Evolutionary conservation across 495 filamentous ascomycete species (phyloP), one percentile per base, ranked within the genome.

Genomic region (Trichoderma erinaceum): DNA sequence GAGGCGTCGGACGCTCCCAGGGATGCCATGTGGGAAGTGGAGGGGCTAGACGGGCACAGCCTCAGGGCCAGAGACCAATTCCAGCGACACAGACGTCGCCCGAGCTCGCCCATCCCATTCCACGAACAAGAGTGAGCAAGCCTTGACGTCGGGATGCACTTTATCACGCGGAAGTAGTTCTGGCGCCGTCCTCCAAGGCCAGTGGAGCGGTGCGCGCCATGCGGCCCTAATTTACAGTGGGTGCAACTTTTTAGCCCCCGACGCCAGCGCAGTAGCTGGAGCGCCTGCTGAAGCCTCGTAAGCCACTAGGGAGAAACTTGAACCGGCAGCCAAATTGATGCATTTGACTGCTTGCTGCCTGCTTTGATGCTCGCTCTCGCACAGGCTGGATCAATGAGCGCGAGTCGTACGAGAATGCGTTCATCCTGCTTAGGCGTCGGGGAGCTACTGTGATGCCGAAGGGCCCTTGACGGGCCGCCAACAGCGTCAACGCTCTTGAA

Each of bases 1-100:
- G 48, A 52, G 48, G 48, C 48, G 48, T n/a, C 21, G 48, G 44
- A 18, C 15, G 44, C 44, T 7, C 44, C 44, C 44, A 48, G 10
- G 48, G 48, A 52, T 52, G 48, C 48, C 48, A 52, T 52, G 48
- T 52, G 48, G 48, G 18, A 35, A 52, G 48, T 52, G 48, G 48
- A 52, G 48, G n/a, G 48, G 48, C 48, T 52, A 52, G 43, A 11
- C 12, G 18, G 12, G 18, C 43, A 46, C 43, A 46, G 43, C 43
- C 43, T 46, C 13, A 46, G 43, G 18, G 3, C 43, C 43, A 46
- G 43, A 15, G 12, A 18, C 43, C 43, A 46, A 16, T 46, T 46
- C 35, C 35, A 38, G 35, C 35, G 35, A 38, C 35, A 38, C 35
- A 38, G 35, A 38, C 35, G 35, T 38, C 35, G 35, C 35, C 35